Evolutionary conservation across 108 stramenopile genomes (phyloP).

Genomic region (Cyclotella distinguenda): DNA sequence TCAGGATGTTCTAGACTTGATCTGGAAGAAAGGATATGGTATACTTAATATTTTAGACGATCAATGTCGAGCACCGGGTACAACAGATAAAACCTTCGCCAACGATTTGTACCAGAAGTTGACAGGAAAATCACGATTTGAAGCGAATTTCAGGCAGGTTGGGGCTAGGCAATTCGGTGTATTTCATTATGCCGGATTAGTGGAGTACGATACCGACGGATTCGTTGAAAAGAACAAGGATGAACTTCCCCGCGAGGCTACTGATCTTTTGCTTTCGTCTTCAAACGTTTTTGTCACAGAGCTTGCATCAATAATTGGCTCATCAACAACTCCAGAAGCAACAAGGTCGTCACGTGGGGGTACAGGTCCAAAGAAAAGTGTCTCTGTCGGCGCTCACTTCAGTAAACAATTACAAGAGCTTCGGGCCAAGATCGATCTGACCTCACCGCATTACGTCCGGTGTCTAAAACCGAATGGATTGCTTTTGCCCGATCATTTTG

Average conservation of each 20-base stretch:
- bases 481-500: conserved; percentile 55
- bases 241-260: conserved; percentile 57
- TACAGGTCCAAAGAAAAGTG: conserved; percentile 31
- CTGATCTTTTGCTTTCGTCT: conserved; percentile 47
- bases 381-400: conserved; percentile 69
- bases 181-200: conserved; percentile 66
- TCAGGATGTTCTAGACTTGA: conserved; percentile 78
- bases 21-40: conserved; percentile 75
- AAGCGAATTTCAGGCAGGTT: conserved; percentile 58
- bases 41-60: conserved; percentile 60
- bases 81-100: conserved; percentile 59
- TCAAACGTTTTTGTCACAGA: conserved; percentile 40
- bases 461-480: conserved; percentile 80
- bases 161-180: conserved; percentile 64
- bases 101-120: conserved; percentile 51
- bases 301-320: conserved; percentile 46
- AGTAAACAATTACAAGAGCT: conserved; percentile 61
- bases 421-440: conserved; percentile 51
- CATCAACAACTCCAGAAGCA: conserved; percentile 26
- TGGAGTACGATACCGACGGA: conserved; percentile 61
- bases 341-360: conserved; percentile 24
- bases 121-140: conserved; percentile 45
- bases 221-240: conserved; percentile 82
- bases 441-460: conserved; percentile 76
- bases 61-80: conserved; percentile 58